phyloP scores from a whole-genome alignment of 768 basidiomycete species.

The Boletus rufocinnamomeus region DNA sequence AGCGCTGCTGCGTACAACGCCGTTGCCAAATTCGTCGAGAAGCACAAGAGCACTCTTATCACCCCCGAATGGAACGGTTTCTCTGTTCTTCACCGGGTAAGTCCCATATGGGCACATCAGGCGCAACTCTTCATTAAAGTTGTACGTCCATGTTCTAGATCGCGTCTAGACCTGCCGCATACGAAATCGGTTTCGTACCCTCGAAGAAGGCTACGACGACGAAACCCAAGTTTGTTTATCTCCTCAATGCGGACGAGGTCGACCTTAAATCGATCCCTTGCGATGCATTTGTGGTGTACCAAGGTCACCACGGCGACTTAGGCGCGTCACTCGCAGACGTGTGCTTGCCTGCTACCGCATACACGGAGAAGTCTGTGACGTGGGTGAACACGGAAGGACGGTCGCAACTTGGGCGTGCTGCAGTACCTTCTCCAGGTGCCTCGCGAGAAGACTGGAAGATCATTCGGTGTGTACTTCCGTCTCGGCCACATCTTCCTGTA shows the following conservation, averaged over 20 bases:
- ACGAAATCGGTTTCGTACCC: slow-evolving; percentile 92
- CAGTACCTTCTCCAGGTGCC: slow-evolving; percentile 93
- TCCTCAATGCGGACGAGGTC: slow-evolving; percentile 94
- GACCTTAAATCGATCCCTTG: slow-evolving; percentile 85
- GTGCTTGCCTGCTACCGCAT: slow-evolving; percentile 88
- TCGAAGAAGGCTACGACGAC: slow-evolving; percentile 72
- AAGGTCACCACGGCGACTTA: slow-evolving; percentile 96
- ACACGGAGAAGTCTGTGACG: slow-evolving; percentile 88
- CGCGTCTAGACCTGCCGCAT: slow-evolving; percentile 91
- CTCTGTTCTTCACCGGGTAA: slow-evolving; percentile 86
- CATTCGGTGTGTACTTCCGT: slow-evolving; percentile 58
- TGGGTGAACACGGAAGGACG: slow-evolving; percentile 99
- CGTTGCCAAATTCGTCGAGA: slow-evolving; percentile 77
- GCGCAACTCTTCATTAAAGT: neutral
- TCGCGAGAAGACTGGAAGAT: slow-evolving; percentile 98
- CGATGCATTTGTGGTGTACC: slow-evolving; percentile 96
- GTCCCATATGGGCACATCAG: slow-evolving; percentile 18
- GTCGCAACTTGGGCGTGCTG: slow-evolving; percentile 85
- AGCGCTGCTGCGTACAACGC: slow-evolving; percentile 75
- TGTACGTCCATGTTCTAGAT: slow-evolving; percentile 46
- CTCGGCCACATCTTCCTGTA: neutral
- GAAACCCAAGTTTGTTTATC: slow-evolving; percentile 93
- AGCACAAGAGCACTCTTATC: slow-evolving; percentile 71
- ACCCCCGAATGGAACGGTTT: slow-evolving; percentile 96
- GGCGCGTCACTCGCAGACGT: slow-evolving; percentile 98